Evolutionary conservation across 805 yeast species (phyloP).

Genomic region (Nakazawaea molendinolei): DNA sequence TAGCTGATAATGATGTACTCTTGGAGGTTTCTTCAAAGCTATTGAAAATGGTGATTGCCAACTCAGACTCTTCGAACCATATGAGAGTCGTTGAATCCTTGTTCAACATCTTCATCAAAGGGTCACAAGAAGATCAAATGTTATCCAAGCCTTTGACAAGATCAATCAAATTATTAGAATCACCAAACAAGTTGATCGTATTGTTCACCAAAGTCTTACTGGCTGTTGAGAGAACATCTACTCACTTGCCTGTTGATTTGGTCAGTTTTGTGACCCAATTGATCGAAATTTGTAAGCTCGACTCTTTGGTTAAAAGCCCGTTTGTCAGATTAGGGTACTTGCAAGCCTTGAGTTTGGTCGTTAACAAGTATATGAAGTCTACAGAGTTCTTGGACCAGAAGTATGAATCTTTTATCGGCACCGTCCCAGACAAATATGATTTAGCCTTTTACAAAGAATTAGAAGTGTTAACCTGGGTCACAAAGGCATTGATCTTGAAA

Average conservation of each 20-base stretch:
- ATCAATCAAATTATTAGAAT: constrained; percentile 17
- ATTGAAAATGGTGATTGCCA: constrained; percentile 33
- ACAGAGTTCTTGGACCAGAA: not conserved
- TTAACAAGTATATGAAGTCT: constrained; percentile 47
- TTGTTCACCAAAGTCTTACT: constrained; percentile 41
- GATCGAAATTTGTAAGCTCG: constrained; percentile 13
- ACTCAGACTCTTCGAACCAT: constrained; percentile 35
- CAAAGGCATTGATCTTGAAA: constrained; percentile 62
- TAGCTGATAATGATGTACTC: constrained; percentile 19
- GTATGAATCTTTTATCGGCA: not conserved
- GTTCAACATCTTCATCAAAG: constrained; percentile 28
- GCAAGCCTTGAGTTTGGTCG: constrained; percentile 45
- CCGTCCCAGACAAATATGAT: not conserved
- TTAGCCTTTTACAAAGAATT: constrained; percentile 23
- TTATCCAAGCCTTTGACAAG: constrained; percentile 15
- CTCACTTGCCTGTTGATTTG: constrained; percentile 18
- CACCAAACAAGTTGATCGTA: constrained; percentile 29
- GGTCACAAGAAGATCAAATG: constrained; percentile 12
- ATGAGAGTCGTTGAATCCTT: constrained; percentile 36
- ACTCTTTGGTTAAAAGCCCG: constrained; percentile 16
- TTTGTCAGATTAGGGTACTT: constrained; percentile 47
- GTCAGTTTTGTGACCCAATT: constrained; percentile 15
- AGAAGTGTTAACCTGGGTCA: constrained; percentile 62
- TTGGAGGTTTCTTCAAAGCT: constrained; percentile 35
- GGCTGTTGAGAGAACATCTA: constrained; percentile 39